phyloP scores from a whole-genome alignment of 2,329 filamentous ascomycete species.

The Hortaea werneckii region DNA sequence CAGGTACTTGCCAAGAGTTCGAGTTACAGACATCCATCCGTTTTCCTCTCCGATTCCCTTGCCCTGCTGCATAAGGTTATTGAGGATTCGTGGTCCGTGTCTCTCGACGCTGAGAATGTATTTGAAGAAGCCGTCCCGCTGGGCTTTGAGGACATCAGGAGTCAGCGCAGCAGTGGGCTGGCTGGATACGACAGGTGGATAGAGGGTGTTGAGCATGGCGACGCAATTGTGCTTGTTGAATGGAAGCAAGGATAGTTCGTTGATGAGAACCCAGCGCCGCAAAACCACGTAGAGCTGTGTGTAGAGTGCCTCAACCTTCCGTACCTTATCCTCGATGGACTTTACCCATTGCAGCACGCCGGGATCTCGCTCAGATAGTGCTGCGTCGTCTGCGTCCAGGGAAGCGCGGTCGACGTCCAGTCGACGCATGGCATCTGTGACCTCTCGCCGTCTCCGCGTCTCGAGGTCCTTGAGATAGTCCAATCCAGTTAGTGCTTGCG shows the following conservation, averaged over 20 bases:
- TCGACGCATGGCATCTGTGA: constrained; percentile 43
- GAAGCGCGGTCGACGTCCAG: constrained; percentile 43
- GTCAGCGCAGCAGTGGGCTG: constrained; percentile 45
- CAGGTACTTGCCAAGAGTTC: constrained; percentile 48
- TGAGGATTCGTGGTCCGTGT: constrained; percentile 43
- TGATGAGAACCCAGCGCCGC: constrained; percentile 56
- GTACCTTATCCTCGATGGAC: constrained; percentile 35
- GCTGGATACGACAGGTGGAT: constrained; percentile 44
- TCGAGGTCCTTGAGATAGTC: constrained; percentile 59
- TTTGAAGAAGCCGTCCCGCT: constrained; percentile 53
- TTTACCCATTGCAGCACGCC: constrained; percentile 46
- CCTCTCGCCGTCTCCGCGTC: constrained; percentile 48
- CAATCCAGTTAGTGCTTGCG: constrained; percentile 53
- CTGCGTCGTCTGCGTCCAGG: constrained; percentile 36
- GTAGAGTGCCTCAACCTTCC: constrained; percentile 46
- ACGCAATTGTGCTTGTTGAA: constrained; percentile 57
- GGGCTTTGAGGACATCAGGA: constrained; percentile 40
- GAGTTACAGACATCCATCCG: constrained; percentile 43
- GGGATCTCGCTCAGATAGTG: constrained; percentile 42
- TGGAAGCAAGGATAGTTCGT: constrained; percentile 51
- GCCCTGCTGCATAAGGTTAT: constrained; percentile 44
- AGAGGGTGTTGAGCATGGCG: constrained; percentile 58
- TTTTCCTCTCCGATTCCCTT: constrained; percentile 42
- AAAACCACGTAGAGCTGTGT: constrained; percentile 52
- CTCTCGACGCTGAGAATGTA: constrained; percentile 51